Conservation (phyloP, 768 basidiomycete species). For the Austroboletus eburneus region DNA sequence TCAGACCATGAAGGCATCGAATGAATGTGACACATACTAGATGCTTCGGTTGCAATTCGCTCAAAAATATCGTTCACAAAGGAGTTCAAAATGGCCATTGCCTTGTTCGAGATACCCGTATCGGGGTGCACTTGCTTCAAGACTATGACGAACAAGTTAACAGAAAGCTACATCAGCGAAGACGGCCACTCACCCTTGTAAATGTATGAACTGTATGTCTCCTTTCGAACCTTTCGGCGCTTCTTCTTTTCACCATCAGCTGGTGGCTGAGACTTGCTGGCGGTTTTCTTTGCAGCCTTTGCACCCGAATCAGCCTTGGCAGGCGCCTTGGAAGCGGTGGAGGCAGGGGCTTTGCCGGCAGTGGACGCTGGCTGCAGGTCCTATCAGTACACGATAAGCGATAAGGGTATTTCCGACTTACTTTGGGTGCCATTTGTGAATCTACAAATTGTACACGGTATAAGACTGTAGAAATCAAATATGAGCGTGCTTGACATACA, state of each 20-base stretch:
- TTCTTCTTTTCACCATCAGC: constrained; percentile 74
- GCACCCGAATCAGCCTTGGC: constrained; percentile 39
- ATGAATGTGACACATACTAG: constrained; percentile 41
- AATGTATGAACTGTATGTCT: constrained; percentile 83
- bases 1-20: not conserved
- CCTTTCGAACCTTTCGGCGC: constrained; percentile 74
- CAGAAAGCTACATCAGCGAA: too few species aligned
- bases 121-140: constrained; percentile 92
- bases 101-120: constrained; percentile 91
- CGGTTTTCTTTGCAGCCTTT: constrained; percentile 58
- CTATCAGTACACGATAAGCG: constrained; percentile 10
- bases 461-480: constrained; percentile 16
- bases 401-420: constrained; percentile 13
- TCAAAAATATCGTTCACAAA: constrained; percentile 86
- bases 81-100: constrained; percentile 79
- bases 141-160: constrained; percentile 38
- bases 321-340: constrained; percentile 58
- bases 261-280: constrained; percentile 48
- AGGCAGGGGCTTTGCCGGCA: constrained; percentile 41
- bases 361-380: constrained; percentile 38
- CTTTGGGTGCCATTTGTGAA: constrained; percentile 37
- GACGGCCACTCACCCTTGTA: constrained; percentile 73
- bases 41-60: constrained; percentile 71
- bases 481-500: constrained; percentile 13
- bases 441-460: constrained; percentile 32